A percentile compares a stretch with the other conserved stretches of the same genome.
Conservation (phyloP, 2,329 filamentous ascomycete species). For the Beauveria asiatica region DNA sequence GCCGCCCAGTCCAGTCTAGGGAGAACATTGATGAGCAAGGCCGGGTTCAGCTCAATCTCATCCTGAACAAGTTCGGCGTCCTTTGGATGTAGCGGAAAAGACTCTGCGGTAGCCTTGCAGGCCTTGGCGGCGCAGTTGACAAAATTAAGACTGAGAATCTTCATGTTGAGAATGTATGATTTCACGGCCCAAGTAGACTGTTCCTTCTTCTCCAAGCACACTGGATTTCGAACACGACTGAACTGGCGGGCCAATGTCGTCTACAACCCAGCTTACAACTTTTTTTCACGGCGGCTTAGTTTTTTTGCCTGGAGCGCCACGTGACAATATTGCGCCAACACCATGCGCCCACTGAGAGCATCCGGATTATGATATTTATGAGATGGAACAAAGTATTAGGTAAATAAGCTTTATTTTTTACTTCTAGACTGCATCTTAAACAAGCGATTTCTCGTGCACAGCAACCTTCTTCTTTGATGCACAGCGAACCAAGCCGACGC, state of each 20-base stretch:
- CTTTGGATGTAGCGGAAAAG: conserved; percentile 86
- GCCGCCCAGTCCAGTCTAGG: conserved; percentile 85
- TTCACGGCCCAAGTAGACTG: too few species aligned
- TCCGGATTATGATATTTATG: too few species aligned
- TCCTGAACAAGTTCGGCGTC: conserved; percentile 88
- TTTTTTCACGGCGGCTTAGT: conserved; percentile 19
- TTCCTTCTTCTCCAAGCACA: too few species aligned
- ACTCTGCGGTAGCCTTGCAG: conserved; percentile 72
- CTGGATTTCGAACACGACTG: neutral
- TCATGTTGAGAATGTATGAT: conserved; percentile 51
- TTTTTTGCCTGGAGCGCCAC: conserved; percentile 18
- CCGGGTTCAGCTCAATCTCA: conserved; percentile 71
- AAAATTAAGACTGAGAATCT: conserved; percentile 92
- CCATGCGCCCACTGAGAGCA: neutral
- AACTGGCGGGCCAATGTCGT: neutral
- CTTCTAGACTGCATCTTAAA: conserved; percentile 1
- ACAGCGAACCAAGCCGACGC: conserved; percentile 10
- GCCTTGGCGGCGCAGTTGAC: conserved; percentile 91
- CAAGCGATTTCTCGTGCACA: conserved; percentile 11
- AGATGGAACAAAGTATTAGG: neutral
- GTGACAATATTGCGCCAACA: conserved; percentile 18
- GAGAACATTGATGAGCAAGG: conserved; percentile 76
- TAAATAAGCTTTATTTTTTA: neutral
- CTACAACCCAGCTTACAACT: conserved; percentile 20
- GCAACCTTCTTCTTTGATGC: neutral